Conservation (phyloP, 2,329 filamentous ascomycete species). For the Diaporthe capsici region DNA sequence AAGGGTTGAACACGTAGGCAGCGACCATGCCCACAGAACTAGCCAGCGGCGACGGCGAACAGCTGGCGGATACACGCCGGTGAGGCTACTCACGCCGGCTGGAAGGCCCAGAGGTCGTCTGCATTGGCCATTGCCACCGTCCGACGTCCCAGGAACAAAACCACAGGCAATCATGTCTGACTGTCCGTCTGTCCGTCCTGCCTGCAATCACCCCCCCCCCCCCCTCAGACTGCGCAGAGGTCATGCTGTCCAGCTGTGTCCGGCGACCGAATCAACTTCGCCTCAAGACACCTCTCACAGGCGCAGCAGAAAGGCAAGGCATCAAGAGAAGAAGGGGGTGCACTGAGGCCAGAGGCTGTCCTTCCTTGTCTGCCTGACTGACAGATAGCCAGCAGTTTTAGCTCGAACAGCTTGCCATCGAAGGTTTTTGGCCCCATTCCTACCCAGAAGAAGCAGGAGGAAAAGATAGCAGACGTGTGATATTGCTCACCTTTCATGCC, state of each 20-base stretch:
- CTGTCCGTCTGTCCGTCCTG: neutral
- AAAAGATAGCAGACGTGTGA: neutral
- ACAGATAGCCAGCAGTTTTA: neutral
- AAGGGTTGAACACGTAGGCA: neutral
- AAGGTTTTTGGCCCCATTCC: constrained; percentile 5
- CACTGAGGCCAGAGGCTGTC: neutral
- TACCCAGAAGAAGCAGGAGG: neutral
- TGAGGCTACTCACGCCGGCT: neutral
- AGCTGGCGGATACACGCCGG: neutral
- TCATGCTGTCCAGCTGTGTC: neutral
- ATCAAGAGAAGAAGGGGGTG: neutral
- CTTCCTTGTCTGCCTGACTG: neutral
- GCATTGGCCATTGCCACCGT: neutral
- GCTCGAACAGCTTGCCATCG: neutral
- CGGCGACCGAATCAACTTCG: neutral
- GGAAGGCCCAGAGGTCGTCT: neutral
- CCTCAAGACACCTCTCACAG: neutral
- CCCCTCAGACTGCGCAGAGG: neutral
- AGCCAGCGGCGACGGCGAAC: neutral
- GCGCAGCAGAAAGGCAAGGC: neutral
- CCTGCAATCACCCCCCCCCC: neutral
- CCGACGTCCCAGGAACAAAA: neutral
- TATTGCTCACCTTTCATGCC: neutral
- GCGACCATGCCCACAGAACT: neutral
- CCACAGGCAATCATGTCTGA: neutral